Conservation (phyloP, 306 rosid genomes). For the Inga laurina region DNA sequence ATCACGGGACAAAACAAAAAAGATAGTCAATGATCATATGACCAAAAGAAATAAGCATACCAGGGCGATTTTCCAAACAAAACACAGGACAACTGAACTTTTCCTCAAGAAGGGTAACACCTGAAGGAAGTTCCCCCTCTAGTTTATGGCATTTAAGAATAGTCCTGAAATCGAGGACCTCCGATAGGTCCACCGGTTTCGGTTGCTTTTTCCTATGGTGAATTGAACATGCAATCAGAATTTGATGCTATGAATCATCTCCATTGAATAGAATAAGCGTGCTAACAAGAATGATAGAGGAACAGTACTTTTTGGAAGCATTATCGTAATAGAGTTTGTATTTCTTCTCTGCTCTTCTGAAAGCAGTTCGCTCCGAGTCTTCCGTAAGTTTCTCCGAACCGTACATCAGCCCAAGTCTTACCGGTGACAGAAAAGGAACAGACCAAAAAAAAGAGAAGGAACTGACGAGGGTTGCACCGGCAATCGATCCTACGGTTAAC, state of each 20-base stretch:
- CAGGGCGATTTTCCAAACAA: slow-evolving; percentile 72
- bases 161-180: slow-evolving; percentile 77
- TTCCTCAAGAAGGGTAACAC: slow-evolving; percentile 41
- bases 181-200: slow-evolving; percentile 73
- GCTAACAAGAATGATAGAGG: neutral
- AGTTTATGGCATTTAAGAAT: slow-evolving; percentile 52
- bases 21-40: neutral
- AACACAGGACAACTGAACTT: slow-evolving; percentile 54
- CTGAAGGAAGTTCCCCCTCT: slow-evolving; percentile 53
- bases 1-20: neutral
- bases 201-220: slow-evolving; percentile 64
- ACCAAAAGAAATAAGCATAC: slow-evolving; percentile 32
- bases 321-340: slow-evolving; percentile 88
- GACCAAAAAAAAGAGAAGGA: neutral
- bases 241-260: neutral
- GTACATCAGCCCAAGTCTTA: slow-evolving; percentile 50
- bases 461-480: neutral
- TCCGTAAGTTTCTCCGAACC: slow-evolving; percentile 57
- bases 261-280: neutral
- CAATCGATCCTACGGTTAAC: neutral
- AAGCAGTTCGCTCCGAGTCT: slow-evolving; percentile 79
- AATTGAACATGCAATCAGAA: slow-evolving; percentile 15
- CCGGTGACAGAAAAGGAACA: slow-evolving; percentile 1
- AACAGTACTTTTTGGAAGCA: slow-evolving; percentile 55
- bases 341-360: slow-evolving; percentile 89